Evolutionary conservation across 202 grass and related monocot genomes (phyloP).

Genomic region (Panicum hallii): DNA sequence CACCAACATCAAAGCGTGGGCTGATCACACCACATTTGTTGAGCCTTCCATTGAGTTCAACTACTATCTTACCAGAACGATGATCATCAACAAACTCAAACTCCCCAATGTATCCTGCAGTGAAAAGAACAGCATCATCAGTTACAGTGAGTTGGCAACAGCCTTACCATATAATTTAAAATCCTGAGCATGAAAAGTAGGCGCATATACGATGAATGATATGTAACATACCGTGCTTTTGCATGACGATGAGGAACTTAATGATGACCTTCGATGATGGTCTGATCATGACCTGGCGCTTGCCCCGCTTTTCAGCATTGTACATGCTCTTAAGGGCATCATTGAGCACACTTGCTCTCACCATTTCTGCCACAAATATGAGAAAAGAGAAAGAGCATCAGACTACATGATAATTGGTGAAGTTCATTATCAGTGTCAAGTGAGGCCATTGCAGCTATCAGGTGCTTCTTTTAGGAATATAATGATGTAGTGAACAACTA

Average conservation of each 20-base stretch:
- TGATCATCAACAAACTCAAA: constrained; percentile 66
- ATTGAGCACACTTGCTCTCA: constrained; percentile 56
- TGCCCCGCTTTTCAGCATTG: constrained; percentile 64
- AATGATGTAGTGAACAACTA: not conserved
- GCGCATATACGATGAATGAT: not conserved
- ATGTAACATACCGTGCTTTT: constrained; percentile 54
- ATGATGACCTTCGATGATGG: constrained; percentile 59
- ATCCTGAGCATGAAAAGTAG: not conserved
- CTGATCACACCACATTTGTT: constrained; percentile 61
- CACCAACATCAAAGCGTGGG: constrained; percentile 53
- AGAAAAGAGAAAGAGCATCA: not conserved
- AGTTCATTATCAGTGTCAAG: not conserved
- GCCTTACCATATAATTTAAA: not conserved
- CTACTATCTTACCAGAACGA: constrained; percentile 53
- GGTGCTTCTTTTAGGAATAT: not conserved
- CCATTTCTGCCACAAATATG: constrained; percentile 46
- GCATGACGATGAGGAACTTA: constrained; percentile 69
- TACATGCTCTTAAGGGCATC: constrained; percentile 60
- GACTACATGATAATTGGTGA: not conserved
- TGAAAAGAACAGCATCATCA: not conserved
- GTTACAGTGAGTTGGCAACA: not conserved
- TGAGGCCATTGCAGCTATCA: not conserved
- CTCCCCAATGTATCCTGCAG: constrained; percentile 60
- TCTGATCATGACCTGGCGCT: constrained; percentile 55
- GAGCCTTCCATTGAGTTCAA: constrained; percentile 59